phyloP scores from a whole-genome alignment of 306 rosid species.

The Quercus wislizeni region DNA sequence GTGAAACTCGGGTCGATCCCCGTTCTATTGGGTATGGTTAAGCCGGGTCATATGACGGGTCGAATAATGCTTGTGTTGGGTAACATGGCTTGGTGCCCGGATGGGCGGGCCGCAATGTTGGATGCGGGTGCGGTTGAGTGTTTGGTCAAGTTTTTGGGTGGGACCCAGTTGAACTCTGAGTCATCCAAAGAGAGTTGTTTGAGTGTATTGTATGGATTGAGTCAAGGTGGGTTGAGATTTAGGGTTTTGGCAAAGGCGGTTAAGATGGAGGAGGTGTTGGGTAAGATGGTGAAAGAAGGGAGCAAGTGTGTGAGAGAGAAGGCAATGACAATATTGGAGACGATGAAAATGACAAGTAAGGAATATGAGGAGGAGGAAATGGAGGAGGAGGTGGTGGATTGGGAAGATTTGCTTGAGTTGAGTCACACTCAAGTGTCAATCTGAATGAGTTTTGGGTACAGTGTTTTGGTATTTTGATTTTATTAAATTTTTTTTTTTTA shows the following conservation, averaged over 20 bases:
- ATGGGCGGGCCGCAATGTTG: slow-evolving; percentile 72
- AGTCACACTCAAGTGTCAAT: slow-evolving; percentile 30
- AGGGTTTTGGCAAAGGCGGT: slow-evolving; percentile 66
- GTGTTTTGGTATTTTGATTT: background rate
- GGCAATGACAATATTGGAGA: slow-evolving; percentile 54
- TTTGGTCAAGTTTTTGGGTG: slow-evolving; percentile 39
- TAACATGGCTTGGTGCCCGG: slow-evolving; percentile 53
- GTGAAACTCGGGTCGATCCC: slow-evolving; percentile 69
- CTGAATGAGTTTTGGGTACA: slow-evolving; percentile 40
- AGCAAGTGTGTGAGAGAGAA: slow-evolving; percentile 52
- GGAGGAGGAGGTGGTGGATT: slow-evolving; percentile 60
- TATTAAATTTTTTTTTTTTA: background rate
- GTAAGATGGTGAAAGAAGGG: slow-evolving; percentile 51
- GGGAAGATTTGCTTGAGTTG: slow-evolving; percentile 71
- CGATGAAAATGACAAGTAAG: slow-evolving; percentile 44
- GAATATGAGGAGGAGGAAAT: slow-evolving; percentile 53
- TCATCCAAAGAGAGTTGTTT: slow-evolving; percentile 65
- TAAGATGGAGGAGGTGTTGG: slow-evolving; percentile 47
- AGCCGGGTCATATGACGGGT: slow-evolving; percentile 56
- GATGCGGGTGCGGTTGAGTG: slow-evolving; percentile 75
- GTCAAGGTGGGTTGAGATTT: slow-evolving; percentile 80
- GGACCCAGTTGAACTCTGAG: slow-evolving; percentile 20
- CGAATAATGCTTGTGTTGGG: slow-evolving; percentile 47
- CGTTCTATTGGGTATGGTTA: slow-evolving; percentile 49
- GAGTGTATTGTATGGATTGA: slow-evolving; percentile 48